Percentiles rank a stretch among this genome's conserved stretches.
These are phyloP conservation scores for Tetradesmus lagerheimii DNA, from an alignment of 139 green algal species.

Conservation along the genomic window DNA sequence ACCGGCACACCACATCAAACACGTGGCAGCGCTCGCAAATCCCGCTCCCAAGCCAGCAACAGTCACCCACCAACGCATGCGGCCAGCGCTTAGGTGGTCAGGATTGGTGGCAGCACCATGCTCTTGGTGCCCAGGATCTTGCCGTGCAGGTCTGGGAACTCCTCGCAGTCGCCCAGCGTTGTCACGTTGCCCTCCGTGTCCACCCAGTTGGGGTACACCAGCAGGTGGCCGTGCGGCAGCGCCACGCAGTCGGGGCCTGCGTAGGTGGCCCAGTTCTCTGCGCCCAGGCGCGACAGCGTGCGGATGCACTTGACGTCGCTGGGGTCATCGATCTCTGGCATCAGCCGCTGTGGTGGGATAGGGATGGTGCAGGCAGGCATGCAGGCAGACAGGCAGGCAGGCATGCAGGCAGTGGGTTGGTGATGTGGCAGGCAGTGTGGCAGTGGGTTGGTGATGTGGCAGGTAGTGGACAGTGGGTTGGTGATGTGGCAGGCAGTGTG, in stretches of 20 bases:
- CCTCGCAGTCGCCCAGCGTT: conserved; percentile 4
- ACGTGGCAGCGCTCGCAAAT: no score
- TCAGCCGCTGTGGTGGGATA: neutral
- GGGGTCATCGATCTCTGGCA: conserved; percentile 33
- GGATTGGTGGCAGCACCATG: conserved; percentile 12
- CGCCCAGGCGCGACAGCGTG: neutral
- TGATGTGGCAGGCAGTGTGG: neutral
- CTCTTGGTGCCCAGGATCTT: conserved; percentile 19
- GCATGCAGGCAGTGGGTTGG: neutral
- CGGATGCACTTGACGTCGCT: conserved; percentile 28
- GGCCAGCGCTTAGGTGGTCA: neutral
- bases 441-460: neutral
- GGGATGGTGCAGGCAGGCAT: no score
- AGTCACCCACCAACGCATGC: no score
- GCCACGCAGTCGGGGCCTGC: neutral
- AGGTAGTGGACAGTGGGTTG: neutral
- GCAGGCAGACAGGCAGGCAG: no score
- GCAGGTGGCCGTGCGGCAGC: conserved; percentile 43
- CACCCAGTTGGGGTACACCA: conserved; percentile 36
- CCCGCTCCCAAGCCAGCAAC: no score
- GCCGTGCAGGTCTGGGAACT: conserved; percentile 34
- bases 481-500: neutral
- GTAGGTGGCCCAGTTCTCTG: conserved; percentile 34
- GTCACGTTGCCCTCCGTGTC: neutral
- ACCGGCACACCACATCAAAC: no score